Base-by-base conservation (phyloP, 2,329 filamentous ascomycete species). In the Alternaria sp. region DNA sequence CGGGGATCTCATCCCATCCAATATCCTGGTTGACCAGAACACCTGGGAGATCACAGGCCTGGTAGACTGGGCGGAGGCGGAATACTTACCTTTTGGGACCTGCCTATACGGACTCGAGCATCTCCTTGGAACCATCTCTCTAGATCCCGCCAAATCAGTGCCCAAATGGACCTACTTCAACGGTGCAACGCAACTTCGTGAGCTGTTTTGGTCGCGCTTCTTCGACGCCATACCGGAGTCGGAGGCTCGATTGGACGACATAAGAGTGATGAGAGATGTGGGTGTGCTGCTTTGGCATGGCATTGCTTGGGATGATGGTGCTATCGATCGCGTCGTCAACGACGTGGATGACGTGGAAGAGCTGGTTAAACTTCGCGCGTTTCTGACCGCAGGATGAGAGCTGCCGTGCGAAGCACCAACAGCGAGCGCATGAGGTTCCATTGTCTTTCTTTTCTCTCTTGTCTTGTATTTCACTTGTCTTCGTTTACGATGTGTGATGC, bases 61-160 rank as follows among this genome's bases (percentile, higher is more conserved):
- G 1, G 81, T 91, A 0, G 89, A 91, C 70, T 91, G 88, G 89
- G 86, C 87, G 0, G 89, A 91, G 71, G 87, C 85, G 0, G 88
- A 90, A 71, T 83, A 80, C 62, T 73, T 89, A 9, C 88, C 88
- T 0, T 88, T 89, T 67, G 89, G 88, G 0, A 80, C 86, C 4
- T 85, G 84, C 25, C 74, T 89, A 46, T 90, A 89, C 67, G 88
- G 88, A 0, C 74, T 90, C 0, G 88, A 90, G 70, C 84, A 88
- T 73, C 71, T 90, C 1, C 78, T 91, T 0, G 87, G 88, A 21
- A 21, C 21, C 4, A 21, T 21, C 21, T 21, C 21, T 3, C 21
- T 21, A 21, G 21, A 21, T 21, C 21, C 21, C 21, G 21, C 21
- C 21, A 21, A 21, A 21, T 21, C 21, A 3, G 21, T 21, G 21